Conservation (phyloP, 1,284 basidiomycete species). For the Ceratobasidium sp. region DNA sequence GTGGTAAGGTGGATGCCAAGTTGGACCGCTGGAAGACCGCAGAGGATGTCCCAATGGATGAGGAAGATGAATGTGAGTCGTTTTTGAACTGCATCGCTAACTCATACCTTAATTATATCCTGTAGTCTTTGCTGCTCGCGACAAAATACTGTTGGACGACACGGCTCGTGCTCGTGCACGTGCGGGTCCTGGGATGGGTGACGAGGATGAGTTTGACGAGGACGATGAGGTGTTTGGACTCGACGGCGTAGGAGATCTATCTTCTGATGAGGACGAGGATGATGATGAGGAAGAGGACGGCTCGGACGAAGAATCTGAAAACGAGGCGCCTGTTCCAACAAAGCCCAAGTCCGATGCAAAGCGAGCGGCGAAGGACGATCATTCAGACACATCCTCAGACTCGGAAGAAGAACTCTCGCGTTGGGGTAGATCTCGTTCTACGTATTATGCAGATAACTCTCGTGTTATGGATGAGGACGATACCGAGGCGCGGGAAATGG, state of each 20-base stretch:
- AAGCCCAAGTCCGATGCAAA: constrained; percentile 39
- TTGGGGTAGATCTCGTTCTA: constrained; percentile 80
- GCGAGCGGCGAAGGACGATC: constrained; percentile 40
- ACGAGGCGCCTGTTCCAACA: constrained; percentile 48
- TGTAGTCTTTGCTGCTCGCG: constrained; percentile 71
- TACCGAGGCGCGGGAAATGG: constrained; percentile 84
- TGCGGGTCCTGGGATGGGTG: constrained; percentile 43
- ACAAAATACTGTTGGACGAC: constrained; percentile 79
- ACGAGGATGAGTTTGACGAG: constrained; percentile 56
- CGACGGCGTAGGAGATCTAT: constrained; percentile 55
- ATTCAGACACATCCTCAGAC: constrained; percentile 50
- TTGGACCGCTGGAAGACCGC: constrained; percentile 69
- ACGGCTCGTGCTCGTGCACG: constrained; percentile 47
- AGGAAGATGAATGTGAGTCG: constrained; percentile 74
- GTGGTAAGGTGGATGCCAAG: constrained; percentile 28
- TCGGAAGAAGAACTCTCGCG: constrained; percentile 60
- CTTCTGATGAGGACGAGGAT: constrained; percentile 49
- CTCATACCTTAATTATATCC: background rate
- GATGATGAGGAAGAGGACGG: constrained; percentile 55
- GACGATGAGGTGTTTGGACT: constrained; percentile 80
- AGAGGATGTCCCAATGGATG: constrained; percentile 73
- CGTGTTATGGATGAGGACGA: constrained; percentile 80
- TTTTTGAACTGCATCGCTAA: background rate
- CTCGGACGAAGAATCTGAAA: constrained; percentile 44
- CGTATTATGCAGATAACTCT: constrained; percentile 87